Evolutionary conservation across 805 yeast genomes (phyloP), one percentile per base, ranked within the genome.

Genomic region (Wilhelminamyces savonicus): DNA sequence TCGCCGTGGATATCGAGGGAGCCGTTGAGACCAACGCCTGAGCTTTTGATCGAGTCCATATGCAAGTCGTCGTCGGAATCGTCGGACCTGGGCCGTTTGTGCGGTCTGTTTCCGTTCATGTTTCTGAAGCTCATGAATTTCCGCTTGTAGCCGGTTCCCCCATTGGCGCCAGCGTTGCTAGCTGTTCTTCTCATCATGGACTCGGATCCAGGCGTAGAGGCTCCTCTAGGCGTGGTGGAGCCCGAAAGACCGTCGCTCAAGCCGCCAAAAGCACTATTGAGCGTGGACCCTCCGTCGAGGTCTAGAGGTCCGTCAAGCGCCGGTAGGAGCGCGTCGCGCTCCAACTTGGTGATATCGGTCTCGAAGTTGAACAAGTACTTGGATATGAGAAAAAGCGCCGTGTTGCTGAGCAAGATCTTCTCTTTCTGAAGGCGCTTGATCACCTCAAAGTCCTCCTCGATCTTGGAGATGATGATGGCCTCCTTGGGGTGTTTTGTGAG

Each of bases 401-500:
- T 86, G 48, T 85, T 83, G 4, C 96, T 84, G 23, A 87, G 55
- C 9, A 79, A 59, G 28, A 81, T 73, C 58, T 92, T 90, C 35
- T 83, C 92, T 36, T 74, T 71, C 50, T 90, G 97, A 23, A 85
- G 44, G 30, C 62, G 62, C 30, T 71, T 64, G 5, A 81, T 77
- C 26, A 65, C 59, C 21, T 67, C 68, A 61, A 79, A 74, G 33
- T 82, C 90, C 25, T 79, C 81, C 26, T 73, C 69, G 6, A 88
- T 81, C 43, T 78, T 79, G 16, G 73, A 67, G 42, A 74, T 72
- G 4, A 82, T 46, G 36, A 69, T 77, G 26, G 65, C 74, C 49
- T 90, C 98, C 40, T 85, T 82, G 2, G 96, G 92, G 53, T 81
- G 81, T 39, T 78, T 82, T 1, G 80, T 71, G 24, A 81, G 57